Conservation (phyloP, 2,329 filamentous ascomycete genomes). For the Botrytis cinerea region DNA sequence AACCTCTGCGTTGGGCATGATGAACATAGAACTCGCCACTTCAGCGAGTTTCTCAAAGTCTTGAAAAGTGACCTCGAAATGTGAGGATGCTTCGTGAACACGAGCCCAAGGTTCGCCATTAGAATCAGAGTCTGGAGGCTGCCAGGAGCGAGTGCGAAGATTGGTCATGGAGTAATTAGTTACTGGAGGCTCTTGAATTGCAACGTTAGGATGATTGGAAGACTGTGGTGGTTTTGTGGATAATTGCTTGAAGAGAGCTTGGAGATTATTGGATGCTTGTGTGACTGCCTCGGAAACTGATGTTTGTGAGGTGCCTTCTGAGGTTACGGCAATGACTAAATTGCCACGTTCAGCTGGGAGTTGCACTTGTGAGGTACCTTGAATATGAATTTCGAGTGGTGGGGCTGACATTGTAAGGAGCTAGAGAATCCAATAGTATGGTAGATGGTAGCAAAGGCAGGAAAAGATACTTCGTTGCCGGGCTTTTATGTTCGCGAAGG, state of each 20-base stretch:
- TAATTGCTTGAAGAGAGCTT: constrained; percentile 7
- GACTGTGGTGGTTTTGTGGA: neutral
- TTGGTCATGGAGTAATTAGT: neutral
- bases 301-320: constrained; percentile 9
- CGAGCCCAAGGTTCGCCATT: neutral
- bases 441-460: neutral
- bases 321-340: neutral
- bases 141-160: neutral
- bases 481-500: neutral
- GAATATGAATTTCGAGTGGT: constrained; percentile 5
- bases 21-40: constrained; percentile 4
- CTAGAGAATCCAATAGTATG: neutral
- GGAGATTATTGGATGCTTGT: constrained; percentile 12
- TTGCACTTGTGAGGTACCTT: neutral
- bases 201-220: too few species aligned
- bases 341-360: constrained; percentile 4
- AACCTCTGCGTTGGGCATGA: constrained; percentile 1
- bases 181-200: neutral
- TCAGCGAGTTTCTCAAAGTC: constrained; percentile 1
- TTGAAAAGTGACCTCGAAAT: constrained; percentile 5
- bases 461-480: neutral
- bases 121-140: neutral
- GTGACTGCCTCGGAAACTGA: constrained; percentile 6
- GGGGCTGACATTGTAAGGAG: too few species aligned
- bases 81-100: neutral